phyloP scores from a whole-genome alignment of 2,329 filamentous ascomycete genomes.

The Aspergillus quadricinctus region DNA sequence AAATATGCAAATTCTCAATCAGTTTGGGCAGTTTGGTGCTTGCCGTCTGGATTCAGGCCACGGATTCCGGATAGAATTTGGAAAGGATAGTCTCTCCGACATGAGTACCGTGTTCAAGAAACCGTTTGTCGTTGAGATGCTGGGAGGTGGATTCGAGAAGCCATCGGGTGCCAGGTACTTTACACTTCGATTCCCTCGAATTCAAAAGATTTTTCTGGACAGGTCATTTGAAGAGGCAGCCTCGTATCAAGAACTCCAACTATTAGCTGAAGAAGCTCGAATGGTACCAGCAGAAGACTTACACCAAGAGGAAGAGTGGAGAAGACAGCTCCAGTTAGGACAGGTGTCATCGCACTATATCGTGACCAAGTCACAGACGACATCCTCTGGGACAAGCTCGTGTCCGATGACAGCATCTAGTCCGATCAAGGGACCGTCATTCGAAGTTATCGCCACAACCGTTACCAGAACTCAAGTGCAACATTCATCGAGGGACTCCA shows the following conservation, averaged over 20 bases:
- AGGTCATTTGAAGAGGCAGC: conserved; percentile 64
- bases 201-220: conserved; percentile 74
- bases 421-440: not conserved
- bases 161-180: conserved; percentile 65
- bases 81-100: conserved; percentile 33
- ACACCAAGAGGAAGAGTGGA: conserved; percentile 60
- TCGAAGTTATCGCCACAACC: not conserved
- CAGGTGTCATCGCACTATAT: conserved; percentile 35
- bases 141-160: conserved; percentile 76
- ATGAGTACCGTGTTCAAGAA: conserved; percentile 56
- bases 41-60: conserved; percentile 31
- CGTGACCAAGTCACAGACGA: conserved; percentile 20
- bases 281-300: conserved; percentile 49
- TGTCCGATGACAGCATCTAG: conserved; percentile 6
- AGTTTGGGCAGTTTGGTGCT: conserved; percentile 44
- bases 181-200: conserved; percentile 70
- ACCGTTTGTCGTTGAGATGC: conserved; percentile 74
- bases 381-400: conserved; percentile 17
- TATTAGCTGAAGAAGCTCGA: conserved; percentile 57
- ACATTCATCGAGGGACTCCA: not conserved
- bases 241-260: conserved; percentile 66
- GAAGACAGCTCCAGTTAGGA: conserved; percentile 54
- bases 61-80: conserved; percentile 46
- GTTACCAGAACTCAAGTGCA: not conserved
- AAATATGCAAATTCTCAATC: conserved; percentile 50